These are phyloP conservation scores for Saccharomycopsis microspora DNA, from an alignment of 805 yeast species.

Conservation along the genomic window DNA sequence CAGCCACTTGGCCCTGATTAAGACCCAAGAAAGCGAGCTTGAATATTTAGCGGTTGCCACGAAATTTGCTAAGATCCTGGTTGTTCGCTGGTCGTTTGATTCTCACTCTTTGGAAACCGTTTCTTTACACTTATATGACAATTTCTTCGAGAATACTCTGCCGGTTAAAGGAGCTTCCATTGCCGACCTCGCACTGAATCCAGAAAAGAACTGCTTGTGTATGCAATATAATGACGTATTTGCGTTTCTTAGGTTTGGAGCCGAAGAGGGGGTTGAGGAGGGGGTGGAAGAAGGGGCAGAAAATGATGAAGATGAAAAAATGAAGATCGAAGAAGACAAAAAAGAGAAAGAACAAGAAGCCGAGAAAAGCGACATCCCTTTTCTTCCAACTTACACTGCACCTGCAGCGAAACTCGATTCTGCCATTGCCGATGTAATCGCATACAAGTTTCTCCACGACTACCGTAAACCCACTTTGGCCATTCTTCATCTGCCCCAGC, in stretches of 20 bases:
- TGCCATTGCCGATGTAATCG: constrained; percentile 51
- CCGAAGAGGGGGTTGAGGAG: constrained; percentile 13
- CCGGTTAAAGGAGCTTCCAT: constrained; percentile 21
- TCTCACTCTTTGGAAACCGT: constrained; percentile 50
- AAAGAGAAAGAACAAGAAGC: constrained; percentile 10
- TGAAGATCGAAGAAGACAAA: constrained; percentile 15
- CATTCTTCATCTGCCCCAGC: constrained; percentile 42
- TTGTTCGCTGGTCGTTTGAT: constrained; percentile 57
- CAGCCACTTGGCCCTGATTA: constrained; percentile 20
- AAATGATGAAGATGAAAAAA: constrained; percentile 8
- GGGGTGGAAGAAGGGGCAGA: constrained; percentile 2
- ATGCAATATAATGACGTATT: constrained; percentile 56
- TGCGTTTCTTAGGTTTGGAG: constrained; percentile 58
- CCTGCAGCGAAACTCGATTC: constrained; percentile 33
- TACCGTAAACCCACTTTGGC: constrained; percentile 80
- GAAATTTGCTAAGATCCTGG: constrained; percentile 64
- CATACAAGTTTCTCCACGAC: constrained; percentile 57
- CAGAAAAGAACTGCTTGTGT: constrained; percentile 43
- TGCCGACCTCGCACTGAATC: constrained; percentile 48
- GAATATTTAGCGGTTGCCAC: constrained; percentile 62
- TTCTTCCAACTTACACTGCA: constrained; percentile 11
- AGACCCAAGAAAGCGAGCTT: constrained; percentile 7
- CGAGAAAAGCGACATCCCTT: constrained; percentile 1
- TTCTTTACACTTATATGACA: constrained; percentile 81
- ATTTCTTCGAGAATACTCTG: constrained; percentile 40